Evolutionary conservation across 257 asterid genomes (phyloP).

Genomic region (Solanum appendiculatum): DNA sequence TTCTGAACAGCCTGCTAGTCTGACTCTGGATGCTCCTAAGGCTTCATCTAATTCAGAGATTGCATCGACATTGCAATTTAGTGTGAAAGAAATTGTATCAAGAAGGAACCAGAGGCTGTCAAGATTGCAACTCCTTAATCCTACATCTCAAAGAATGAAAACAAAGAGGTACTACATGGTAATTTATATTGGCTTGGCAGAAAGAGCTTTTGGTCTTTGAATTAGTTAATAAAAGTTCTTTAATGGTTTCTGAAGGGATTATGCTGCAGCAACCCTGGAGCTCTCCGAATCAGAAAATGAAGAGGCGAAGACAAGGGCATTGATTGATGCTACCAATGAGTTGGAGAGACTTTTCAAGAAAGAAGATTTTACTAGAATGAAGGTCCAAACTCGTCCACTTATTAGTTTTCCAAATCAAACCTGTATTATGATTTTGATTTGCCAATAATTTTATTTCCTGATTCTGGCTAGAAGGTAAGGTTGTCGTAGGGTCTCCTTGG

Average conservation of each 20-base stretch:
- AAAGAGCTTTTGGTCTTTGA: not conserved
- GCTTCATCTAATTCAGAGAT: constrained; percentile 39
- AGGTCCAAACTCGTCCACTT: constrained; percentile 38
- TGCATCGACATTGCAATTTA: constrained; percentile 71
- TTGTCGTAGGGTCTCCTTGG: not conserved
- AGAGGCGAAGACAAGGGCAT: constrained; percentile 66
- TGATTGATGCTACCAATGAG: constrained; percentile 88
- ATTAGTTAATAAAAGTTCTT: not conserved
- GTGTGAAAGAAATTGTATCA: constrained; percentile 51
- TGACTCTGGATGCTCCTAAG: constrained; percentile 32
- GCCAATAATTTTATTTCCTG: not conserved
- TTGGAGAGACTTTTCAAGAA: constrained; percentile 85
- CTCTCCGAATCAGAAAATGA: constrained; percentile 52
- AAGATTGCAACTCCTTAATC: constrained; percentile 31
- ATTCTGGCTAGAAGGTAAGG: not conserved
- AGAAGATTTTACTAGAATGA: constrained; percentile 75
- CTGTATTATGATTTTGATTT: not conserved
- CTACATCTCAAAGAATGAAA: constrained; percentile 34
- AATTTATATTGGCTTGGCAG: not conserved
- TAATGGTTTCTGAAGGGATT: constrained; percentile 36
- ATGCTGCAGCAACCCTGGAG: constrained; percentile 75
- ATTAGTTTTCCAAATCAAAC: not conserved
- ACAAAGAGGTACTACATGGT: constrained; percentile 34
- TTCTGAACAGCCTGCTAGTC: constrained; percentile 29
- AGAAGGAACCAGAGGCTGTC: constrained; percentile 65